Evolutionary conservation across 2,329 filamentous ascomycete species (phyloP), one percentile per base, ranked within the genome.

Genomic region (Colletotrichum noveboracense): DNA sequence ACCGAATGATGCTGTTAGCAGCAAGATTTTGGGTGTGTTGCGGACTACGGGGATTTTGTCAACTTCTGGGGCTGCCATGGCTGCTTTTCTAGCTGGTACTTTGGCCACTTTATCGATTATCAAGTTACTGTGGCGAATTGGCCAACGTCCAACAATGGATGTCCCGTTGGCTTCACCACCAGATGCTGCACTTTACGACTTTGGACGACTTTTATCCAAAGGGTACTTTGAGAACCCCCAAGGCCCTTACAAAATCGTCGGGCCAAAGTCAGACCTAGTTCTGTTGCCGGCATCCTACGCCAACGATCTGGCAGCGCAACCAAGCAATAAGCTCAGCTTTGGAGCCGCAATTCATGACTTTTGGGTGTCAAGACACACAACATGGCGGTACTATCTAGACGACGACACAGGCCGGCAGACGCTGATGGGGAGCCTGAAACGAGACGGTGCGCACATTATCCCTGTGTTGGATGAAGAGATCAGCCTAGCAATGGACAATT

Each of bases 131-230:
- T 79, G 79, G 66, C 78, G 77, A 67, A 3, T 21, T 56, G 24
- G 26, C 18, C 58, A 43, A 81, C 77, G 8, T 79, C 80, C 9
- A 28, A 67, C 65, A 9, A 67, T 67, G 43, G 13, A 56, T 26
- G 65, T 67, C 16, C 65, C 65, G 13, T 13, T 24, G 16, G 43
- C 55, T 9, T 32, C 26, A 55, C 43, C 43, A 7, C 38, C 16
- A 9, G 8, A 8, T 12, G n/a, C 24, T n/a, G 4, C 43, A n/a
- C 18, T n/a, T n/a, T 56, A n/a, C 21, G 43, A 67, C 28, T 67
- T 67, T 56, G 9, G 9, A 56, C 24, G 18, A 16, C 65, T 67
- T 8, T 13, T 67, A 24, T 14, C 55, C 3, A 26, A 34, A 21
- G 65, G 65, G 13, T 67, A 67, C 28, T 56, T 28, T 30, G 43